Base-by-base conservation (phyloP, 495 filamentous ascomycete genomes). In the Chaetomium fimeti region DNA sequence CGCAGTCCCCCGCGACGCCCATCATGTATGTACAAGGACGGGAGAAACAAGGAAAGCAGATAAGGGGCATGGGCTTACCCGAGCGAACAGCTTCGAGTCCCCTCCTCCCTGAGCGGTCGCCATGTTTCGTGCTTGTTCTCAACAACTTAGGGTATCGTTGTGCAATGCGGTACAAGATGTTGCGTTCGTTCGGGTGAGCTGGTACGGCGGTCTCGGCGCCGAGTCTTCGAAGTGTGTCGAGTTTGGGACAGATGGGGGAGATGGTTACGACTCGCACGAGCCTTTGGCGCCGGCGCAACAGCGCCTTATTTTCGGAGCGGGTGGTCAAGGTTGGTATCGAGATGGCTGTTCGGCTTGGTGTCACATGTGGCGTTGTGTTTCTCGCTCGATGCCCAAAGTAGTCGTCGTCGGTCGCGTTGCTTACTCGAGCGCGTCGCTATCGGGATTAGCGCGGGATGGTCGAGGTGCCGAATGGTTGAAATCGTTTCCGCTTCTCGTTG, bases 21-120 rank as follows among this genome's bases (percentile, higher is more conserved):
- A 45, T 18, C 16, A 16, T 43, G 6, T 36, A 54, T 4, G 22
- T 3, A 60, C 13, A 5, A 5, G 57, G 29, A 5, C 5, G n/a
- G 18, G 32, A 1, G 12, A 42, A 42, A 36, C 15, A 27, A 57
- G 32, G 9, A 42, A 42, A 25, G 20, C 29, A 36, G 32, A 36
- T 36, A 36, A 36, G 8, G 20, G 25, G 36, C 38, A 55, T 61
- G 59, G 29, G 90, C 92, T 77, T 93, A 99, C 94, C 81, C 95
- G 88, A 69, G 95, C 93, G 83, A 99, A 99, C 80, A 98, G 88
- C 85, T 97, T 97, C 80, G 94, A 95, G 86, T 98, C 94, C 78
- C 92, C 91, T 78, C 89, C 91, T 76, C 85, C 82, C 61, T 78
- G 79, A 52, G 89, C 84, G 81, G 86, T 89, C 87, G 80, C 75